phyloP scores from a whole-genome alignment of 2,329 filamentous ascomycete species.

The Colletotrichum navitas region DNA sequence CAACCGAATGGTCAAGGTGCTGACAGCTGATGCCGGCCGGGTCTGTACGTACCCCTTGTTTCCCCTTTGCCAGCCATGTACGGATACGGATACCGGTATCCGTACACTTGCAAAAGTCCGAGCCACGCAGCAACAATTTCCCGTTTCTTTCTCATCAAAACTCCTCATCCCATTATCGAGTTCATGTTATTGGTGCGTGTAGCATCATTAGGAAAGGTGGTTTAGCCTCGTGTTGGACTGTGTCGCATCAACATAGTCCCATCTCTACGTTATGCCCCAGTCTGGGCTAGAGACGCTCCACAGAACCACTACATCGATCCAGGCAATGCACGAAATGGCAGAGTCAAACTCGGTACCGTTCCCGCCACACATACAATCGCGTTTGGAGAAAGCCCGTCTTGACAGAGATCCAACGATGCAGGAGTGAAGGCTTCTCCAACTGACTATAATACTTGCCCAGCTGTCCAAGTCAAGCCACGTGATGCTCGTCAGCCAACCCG shows the following conservation, averaged over 20 bases:
- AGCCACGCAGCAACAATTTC: not conserved
- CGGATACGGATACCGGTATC: too few relatives aligned
- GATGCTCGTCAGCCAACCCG: constrained; percentile 15
- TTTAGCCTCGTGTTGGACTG: not conserved
- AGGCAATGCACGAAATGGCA: not conserved
- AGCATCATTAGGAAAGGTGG: not conserved
- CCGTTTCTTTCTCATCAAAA: not conserved
- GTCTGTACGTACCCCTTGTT: too few relatives aligned
- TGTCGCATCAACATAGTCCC: not conserved
- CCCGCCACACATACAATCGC: not conserved
- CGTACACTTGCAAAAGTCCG: not conserved
- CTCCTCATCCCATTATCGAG: not conserved
- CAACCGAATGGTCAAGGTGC: not conserved
- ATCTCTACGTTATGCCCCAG: not conserved
- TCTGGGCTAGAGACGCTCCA: not conserved
- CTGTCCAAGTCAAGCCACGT: constrained; percentile 32
- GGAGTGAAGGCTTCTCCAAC: not conserved
- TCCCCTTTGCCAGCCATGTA: too few relatives aligned
- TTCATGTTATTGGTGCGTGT: too few relatives aligned
- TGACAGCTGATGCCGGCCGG: not conserved
- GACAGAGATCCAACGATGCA: not conserved
- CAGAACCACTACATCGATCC: not conserved
- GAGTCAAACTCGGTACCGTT: not conserved
- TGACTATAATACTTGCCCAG: constrained; percentile 1
- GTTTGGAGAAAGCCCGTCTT: too few relatives aligned